phyloP scores from a whole-genome alignment of 495 filamentous ascomycete genomes.

The Aspergillus nanangensis region DNA sequence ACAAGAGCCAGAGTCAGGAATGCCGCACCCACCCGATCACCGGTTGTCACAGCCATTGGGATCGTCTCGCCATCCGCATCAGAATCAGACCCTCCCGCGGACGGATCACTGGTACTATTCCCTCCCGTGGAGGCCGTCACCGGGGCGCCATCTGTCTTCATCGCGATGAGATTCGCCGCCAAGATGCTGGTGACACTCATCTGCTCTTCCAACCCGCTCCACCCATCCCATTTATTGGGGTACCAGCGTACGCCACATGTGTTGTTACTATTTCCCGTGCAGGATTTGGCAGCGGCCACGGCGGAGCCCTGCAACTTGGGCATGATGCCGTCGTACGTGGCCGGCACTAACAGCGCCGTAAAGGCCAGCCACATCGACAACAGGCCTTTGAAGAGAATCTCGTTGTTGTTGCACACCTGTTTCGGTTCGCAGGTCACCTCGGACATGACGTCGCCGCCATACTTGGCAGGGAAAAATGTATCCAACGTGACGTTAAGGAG shows the following conservation, averaged over 20 bases:
- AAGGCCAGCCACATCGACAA: conserved; percentile 59
- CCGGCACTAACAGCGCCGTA: conserved; percentile 57
- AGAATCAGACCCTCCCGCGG: conserved; percentile 30
- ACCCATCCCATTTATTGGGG: conserved; percentile 54
- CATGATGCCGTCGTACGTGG: conserved; percentile 54
- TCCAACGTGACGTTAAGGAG: conserved; percentile 45
- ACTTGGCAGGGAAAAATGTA: conserved; percentile 52
- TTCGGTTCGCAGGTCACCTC: conserved; percentile 67
- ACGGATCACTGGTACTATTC: conserved; percentile 49
- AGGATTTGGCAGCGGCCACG: conserved; percentile 60
- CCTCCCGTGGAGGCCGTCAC: conserved; percentile 50
- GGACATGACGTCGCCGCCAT: conserved; percentile 48
- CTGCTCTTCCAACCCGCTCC: conserved; percentile 44
- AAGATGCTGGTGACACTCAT: conserved; percentile 48
- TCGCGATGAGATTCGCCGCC: conserved; percentile 41
- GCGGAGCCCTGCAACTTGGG: conserved; percentile 60
- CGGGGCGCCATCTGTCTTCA: conserved; percentile 30
- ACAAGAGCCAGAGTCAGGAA: conserved; percentile 37
- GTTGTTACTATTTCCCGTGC: conserved; percentile 51
- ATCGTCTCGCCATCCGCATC: background rate
- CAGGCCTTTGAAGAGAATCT: conserved; percentile 68
- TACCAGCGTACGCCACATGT: conserved; percentile 71
- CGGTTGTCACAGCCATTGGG: conserved; percentile 35
- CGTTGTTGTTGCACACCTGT: conserved; percentile 56
- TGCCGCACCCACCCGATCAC: conserved; percentile 54